Evolutionary conservation across 2,329 filamentous ascomycete species (phyloP), one percentile per base, ranked within the genome.

Genomic region (Xylaria sp.): DNA sequence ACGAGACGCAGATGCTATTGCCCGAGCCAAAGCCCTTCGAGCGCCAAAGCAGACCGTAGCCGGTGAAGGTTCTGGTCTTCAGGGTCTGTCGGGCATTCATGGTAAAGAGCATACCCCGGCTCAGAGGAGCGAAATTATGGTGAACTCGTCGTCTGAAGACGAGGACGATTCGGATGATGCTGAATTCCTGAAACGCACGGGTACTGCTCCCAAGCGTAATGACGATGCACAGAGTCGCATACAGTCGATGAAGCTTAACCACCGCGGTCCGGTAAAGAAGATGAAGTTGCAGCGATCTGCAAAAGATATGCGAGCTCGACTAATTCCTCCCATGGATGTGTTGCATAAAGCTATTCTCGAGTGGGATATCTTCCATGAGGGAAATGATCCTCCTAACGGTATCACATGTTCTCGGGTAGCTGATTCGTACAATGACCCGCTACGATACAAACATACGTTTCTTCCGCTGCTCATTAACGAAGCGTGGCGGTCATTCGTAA

Each of bases 361-460:
- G 58, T 99, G 95, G 95, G 91, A 99, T 67, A 96, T 96, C 67
- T 99, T 97, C 75, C 91, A 97, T 71, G 81, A 87, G 46, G 92
- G 93, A 27, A 92, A 93, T 71, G 90, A 93, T 61, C 95, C 95
- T 5, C 93, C 95, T 0, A 89, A 86, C 53, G 87, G 87, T 15
- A 87, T 88, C 48, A 83, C 87, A 44, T 96, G 94, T 72, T 87
- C 84, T 47, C 82, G 87, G 55, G 94, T 99, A 10, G 88, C 90
- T 4, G 89, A 91, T 63, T 87, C 86, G 0, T 99, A 97, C 76
- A 76, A 81, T 27, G 88, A 92, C 68, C 90, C 93, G 0, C 79
- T 80, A 43, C 88, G 91, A 51, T 99, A 99, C 74, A 91, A 96
- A 74, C 83, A 87, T 61, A 97, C 93, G 0, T 99, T 99, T 76